Conservation (phyloP, 176 grass and related monocot species). For the Eleusine coracana region DNA sequence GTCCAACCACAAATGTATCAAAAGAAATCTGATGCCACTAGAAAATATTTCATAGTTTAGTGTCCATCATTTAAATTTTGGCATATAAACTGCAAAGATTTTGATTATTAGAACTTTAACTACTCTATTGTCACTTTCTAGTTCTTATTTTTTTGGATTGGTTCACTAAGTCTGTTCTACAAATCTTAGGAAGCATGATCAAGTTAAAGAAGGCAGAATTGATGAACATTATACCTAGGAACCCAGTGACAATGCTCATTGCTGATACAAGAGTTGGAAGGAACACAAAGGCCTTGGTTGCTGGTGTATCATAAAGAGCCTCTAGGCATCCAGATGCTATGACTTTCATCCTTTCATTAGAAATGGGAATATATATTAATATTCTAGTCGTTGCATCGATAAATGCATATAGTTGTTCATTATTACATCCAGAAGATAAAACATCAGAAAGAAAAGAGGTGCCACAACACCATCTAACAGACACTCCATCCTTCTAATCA, state of each 20-base stretch:
- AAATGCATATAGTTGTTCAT: no score
- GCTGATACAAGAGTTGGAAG: conserved; percentile 87
- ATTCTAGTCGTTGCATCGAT: background rate
- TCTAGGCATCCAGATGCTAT: conserved; percentile 75
- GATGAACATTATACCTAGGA: conserved; percentile 54
- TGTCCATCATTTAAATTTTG: background rate
- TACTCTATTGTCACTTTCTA: background rate
- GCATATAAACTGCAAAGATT: background rate
- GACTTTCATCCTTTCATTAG: conserved; percentile 55
- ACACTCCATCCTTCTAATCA: no score
- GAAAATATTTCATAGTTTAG: background rate
- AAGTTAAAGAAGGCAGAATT: conserved; percentile 80
- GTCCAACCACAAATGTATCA: background rate
- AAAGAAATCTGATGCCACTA: background rate
- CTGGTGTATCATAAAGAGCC: conserved; percentile 75
- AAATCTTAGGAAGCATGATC: conserved; percentile 78
- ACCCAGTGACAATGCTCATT: conserved; percentile 84
- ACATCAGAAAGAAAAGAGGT: no score
- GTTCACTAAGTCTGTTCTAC: conserved; percentile 8
- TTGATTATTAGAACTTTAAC: background rate
- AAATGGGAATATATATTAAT: no score
- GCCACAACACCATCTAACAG: no score
- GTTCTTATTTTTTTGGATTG: background rate
- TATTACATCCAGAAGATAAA: no score
- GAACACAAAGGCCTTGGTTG: conserved; percentile 87